Percentiles rank a stretch among this genome's conserved stretches.
These are phyloP conservation scores for Ceratocystis papillata DNA, from an alignment of 2,329 filamentous ascomycete species.

Conservation along the genomic window DNA sequence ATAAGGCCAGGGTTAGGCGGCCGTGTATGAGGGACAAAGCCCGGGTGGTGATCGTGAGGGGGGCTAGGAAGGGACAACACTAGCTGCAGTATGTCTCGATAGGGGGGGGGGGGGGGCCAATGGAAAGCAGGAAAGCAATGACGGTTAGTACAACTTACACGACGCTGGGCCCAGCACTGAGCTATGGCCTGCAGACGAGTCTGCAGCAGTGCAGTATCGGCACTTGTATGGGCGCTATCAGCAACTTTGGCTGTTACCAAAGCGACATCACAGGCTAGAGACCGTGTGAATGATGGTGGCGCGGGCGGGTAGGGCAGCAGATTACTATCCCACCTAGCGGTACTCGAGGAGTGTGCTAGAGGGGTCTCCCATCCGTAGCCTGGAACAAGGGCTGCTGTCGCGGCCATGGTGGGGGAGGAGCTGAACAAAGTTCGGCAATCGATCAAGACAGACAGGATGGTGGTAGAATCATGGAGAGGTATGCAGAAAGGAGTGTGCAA, in stretches of 20 bases:
- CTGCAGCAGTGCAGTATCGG: neutral
- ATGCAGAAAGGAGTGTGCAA: too few species aligned
- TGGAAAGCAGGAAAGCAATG: neutral
- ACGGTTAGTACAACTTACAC: neutral
- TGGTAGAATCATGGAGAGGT: constrained; percentile 11
- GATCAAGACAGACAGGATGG: neutral
- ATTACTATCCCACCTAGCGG: neutral
- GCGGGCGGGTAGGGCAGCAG: neutral
- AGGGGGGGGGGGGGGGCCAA: too few species aligned
- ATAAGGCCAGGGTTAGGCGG: neutral
- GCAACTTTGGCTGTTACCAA: neutral
- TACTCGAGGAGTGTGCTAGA: neutral
- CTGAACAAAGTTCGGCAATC: neutral
- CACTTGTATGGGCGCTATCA: neutral
- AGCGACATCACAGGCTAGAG: neutral
- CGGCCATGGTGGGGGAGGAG: constrained; percentile 4
- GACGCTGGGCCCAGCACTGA: constrained; percentile 3
- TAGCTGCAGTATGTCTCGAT: too few species aligned
- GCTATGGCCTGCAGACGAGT: constrained; percentile 5
- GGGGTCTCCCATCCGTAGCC: neutral
- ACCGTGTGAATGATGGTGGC: neutral
- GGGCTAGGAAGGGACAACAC: too few species aligned
- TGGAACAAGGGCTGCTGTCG: neutral
- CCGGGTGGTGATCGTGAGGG: neutral
- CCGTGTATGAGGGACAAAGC: neutral